Conservation (phyloP, 164 flowering plant genomes). For the Platanus orientalis region DNA sequence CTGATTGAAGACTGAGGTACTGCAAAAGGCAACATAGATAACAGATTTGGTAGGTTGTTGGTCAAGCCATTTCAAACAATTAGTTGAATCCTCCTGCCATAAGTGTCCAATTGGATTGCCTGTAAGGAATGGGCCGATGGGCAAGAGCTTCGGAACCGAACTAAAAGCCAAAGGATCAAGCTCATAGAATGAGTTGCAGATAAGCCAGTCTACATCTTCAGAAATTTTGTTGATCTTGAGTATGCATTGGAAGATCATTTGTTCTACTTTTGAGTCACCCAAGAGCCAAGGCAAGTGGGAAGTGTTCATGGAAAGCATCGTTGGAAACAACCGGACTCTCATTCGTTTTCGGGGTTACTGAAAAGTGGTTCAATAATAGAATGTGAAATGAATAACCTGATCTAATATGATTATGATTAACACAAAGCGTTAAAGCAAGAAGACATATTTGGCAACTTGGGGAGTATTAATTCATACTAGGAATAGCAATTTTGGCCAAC, state of each 20-base stretch:
- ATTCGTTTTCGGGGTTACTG: slow-evolving; percentile 17
- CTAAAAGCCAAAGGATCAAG: slow-evolving; percentile 22
- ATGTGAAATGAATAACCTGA: too few relatives aligned
- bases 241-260: slow-evolving; percentile 9
- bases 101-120: slow-evolving; percentile 16
- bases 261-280: neutral
- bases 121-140: slow-evolving; percentile 32
- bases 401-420: too few relatives aligned
- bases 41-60: slow-evolving; percentile 25
- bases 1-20: slow-evolving; percentile 9
- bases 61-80: slow-evolving; percentile 27
- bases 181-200: slow-evolving; percentile 40
- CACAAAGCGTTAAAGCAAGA: too few relatives aligned
- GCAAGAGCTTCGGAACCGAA: slow-evolving; percentile 20
- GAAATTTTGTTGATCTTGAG: slow-evolving; percentile 3
- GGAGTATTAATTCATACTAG: too few relatives aligned
- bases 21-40: slow-evolving; percentile 31
- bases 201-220: slow-evolving; percentile 15
- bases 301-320: slow-evolving; percentile 19
- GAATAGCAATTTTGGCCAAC: too few relatives aligned
- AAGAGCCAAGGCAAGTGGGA: slow-evolving; percentile 20
- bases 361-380: neutral
- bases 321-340: slow-evolving; percentile 16
- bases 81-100: slow-evolving; percentile 18
- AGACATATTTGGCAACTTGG: too few relatives aligned